Evolutionary conservation across 768 basidiomycete genomes (phyloP).

Genomic region (Lepiota brunneoincarnata): DNA sequence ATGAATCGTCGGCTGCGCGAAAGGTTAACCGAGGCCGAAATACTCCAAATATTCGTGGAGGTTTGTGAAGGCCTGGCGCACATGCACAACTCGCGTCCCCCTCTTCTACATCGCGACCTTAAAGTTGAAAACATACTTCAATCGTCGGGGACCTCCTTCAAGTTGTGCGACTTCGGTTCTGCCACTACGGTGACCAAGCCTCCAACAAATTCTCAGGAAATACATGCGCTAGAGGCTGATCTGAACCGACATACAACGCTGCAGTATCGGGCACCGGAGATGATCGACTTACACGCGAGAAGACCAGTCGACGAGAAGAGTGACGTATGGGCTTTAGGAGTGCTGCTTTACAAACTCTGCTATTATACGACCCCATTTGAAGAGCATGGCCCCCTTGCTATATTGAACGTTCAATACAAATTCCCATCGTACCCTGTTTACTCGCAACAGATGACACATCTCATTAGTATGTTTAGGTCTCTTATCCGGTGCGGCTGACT

Average conservation of each 20-base stretch:
- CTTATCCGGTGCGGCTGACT: slow-evolving; percentile 9
- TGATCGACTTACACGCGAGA: slow-evolving; percentile 88
- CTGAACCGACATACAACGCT: slow-evolving; percentile 94
- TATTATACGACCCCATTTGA: slow-evolving; percentile 99
- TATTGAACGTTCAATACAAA: slow-evolving; percentile 94
- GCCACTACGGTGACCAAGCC: slow-evolving; percentile 75
- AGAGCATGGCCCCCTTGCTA: slow-evolving; percentile 94
- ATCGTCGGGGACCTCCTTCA: slow-evolving; percentile 79
- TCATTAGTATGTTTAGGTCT: slow-evolving; percentile 64
- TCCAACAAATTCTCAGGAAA: slow-evolving; percentile 78
- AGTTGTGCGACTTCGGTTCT: slow-evolving; percentile 98
- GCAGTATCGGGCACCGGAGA: slow-evolving; percentile 98
- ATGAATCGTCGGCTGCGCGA: slow-evolving; percentile 97
- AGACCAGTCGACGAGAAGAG: slow-evolving; percentile 90
- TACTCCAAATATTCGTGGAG: slow-evolving; percentile 96
- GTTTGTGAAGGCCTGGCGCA: slow-evolving; percentile 95
- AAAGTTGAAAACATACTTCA: slow-evolving; percentile 99
- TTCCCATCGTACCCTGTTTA: slow-evolving; percentile 88
- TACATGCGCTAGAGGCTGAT: slow-evolving; percentile 85
- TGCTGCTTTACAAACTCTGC: slow-evolving; percentile 95
- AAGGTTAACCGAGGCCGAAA: slow-evolving; percentile 92
- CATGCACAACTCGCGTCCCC: slow-evolving; percentile 92
- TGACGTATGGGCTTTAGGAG: slow-evolving; percentile 97
- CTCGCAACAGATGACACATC: slow-evolving; percentile 73
- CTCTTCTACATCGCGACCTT: slow-evolving; percentile 93